Conservation (phyloP, 495 filamentous ascomycete species). For the Daldinia loculata region DNA sequence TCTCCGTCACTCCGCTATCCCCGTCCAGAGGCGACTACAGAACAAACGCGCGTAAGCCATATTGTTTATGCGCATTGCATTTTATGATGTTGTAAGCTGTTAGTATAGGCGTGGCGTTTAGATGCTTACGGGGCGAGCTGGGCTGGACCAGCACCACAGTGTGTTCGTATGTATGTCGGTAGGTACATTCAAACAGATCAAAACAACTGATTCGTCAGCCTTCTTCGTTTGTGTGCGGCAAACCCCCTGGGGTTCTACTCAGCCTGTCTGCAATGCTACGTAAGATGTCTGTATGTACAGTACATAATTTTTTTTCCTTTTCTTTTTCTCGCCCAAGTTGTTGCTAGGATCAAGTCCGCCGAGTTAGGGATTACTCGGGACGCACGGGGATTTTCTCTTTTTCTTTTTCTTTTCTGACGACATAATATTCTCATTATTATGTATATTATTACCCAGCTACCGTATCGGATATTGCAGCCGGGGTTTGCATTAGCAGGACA, state of each 20-base stretch:
- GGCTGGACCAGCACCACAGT: not conserved
- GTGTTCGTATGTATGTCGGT: not conserved
- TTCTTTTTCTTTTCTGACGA: slow-evolving; percentile 13
- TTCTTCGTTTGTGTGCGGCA: slow-evolving; percentile 30
- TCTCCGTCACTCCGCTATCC: slow-evolving; percentile 8
- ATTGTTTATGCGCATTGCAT: slow-evolving; percentile 18
- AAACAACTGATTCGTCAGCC: slow-evolving; percentile 34
- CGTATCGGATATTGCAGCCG: slow-evolving; percentile 15
- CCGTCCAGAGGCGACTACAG: slow-evolving; percentile 8
- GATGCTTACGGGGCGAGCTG: slow-evolving; percentile 28
- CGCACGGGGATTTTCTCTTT: slow-evolving; percentile 21
- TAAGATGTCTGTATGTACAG: slow-evolving; percentile 30
- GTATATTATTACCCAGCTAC: slow-evolving; percentile 17
- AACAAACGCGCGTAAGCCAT: slow-evolving; percentile 27
- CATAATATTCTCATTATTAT: slow-evolving; percentile 10
- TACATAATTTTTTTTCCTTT: slow-evolving; percentile 13
- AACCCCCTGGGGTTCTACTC: slow-evolving; percentile 24
- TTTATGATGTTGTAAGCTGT: slow-evolving; percentile 25
- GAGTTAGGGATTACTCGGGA: slow-evolving; percentile 25
- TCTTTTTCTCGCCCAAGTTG: slow-evolving; percentile 10
- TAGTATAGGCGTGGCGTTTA: slow-evolving; percentile 27
- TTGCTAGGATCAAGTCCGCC: slow-evolving; percentile 10
- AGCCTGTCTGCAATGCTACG: slow-evolving; percentile 31
- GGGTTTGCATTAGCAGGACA: slow-evolving; percentile 29
- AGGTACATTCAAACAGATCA: slow-evolving; percentile 6